Base-by-base conservation (phyloP, 73 alveolate species). In the Stentor roeselii region DNA sequence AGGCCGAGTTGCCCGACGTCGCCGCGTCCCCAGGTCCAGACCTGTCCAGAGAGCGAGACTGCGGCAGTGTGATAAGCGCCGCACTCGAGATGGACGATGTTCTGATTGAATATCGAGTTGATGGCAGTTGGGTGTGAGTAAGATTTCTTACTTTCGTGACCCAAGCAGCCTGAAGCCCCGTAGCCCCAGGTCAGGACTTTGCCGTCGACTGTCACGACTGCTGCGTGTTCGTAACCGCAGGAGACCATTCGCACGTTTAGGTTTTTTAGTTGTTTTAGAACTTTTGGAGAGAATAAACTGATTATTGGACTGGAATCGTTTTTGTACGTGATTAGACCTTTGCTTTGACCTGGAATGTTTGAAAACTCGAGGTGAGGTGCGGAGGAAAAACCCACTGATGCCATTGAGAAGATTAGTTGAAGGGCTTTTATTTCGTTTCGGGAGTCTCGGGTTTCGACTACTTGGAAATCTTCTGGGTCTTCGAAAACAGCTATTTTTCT, bases 31-130 rank as follows among this genome's bases (percentile, higher is more conserved):
- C 95, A 89, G 2, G 80, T 60, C 75, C 36, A 89, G 6, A 87
- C 60, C 21, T 74, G 36, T 4, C 89, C 86, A 15, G 32, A 14
- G 0, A 2, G 21, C 30, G 83, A 60, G 3, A 89, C 78, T 14
- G 90, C 88, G n/a, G 86, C 76, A 78, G 67, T 89, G 59, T 89
- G 95, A 82, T 89, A 89, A 3, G 91, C 95, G 34, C 95, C 95
- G 1, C 87, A 82, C 59, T 61, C 92, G 2, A 80, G 39, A 41
- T n/a, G 82, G 31, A 34, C 42, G 3, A 87, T 35, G 30, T 75
- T 37, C 3, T 74, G 60, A 36, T 75, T 80, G 60, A 41, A 38
- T 3, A 40, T 41, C 84, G 59, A 87, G 82, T 30, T 3, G 42
- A 34, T 36, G 78, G 36, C 1, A 89, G 61, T 34, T 67, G 67